Evolutionary conservation across 768 basidiomycete genomes (phyloP), one percentile per base, ranked within the genome.

Genomic region (Boletus reticulatus): DNA sequence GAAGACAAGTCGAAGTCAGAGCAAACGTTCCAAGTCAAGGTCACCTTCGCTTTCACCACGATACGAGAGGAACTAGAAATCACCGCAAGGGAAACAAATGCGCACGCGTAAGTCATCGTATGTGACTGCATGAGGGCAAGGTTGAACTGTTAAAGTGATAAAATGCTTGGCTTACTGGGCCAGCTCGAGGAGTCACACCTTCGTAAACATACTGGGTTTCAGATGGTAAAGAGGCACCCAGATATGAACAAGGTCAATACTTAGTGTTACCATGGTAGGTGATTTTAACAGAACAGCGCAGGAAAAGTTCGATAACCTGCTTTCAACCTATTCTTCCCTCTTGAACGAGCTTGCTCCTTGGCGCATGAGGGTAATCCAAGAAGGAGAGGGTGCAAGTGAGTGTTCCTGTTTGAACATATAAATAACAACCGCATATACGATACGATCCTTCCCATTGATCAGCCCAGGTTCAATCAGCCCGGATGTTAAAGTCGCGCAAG

Each of bases 361-460:
- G 22, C 71, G 73, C 9, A 67, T 59, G 37, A 67, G 64, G 27
- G 65, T 63, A 38, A 66, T 70, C 41, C 69, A 71, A 54, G 63
- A 66, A 10, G 64, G 72, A 20, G 70, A 73, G 50, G 62, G 67
- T 45, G 67, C 65, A 56, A 57, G 76, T 78, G 53, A 57, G 72
- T 67, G 9, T 22, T 52, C 43, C 31, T 3, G 31, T 37, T 14
- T 4, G n/a, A 46, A 12, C n/a, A 46, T n/a, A 20, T 39, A 14
- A 22, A 50, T 39, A 41, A 22, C 22, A 17, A 20, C 31, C 31
- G 44, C 42, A 59, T 51, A 59, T 45, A 64, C 20, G 42, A 13
- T 27, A 14, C 34, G 14, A 14, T 19, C 44, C 5, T 16, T 20
- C 16, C 19, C n/a, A 42, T 49, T 4, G 7, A 56, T 52, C 32